Percentiles rank a stretch among this genome's conserved stretches.
Conservation (phyloP, 768 basidiomycete genomes). For the Russula virescens region DNA sequence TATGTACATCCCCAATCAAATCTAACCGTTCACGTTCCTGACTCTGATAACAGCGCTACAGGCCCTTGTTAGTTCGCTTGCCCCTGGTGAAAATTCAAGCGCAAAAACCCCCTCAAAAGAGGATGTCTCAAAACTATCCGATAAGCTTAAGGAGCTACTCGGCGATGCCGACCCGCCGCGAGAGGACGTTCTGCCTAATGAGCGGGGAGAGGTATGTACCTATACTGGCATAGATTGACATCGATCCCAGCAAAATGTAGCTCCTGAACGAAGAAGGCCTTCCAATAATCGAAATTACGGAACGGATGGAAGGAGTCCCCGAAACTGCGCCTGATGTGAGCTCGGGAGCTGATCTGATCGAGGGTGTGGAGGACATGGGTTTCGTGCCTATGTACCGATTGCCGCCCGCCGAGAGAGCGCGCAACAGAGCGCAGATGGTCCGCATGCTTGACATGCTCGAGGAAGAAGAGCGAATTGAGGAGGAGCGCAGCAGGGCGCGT, state of each 20-base stretch:
- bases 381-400: constrained; percentile 45
- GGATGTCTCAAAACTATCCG: constrained; percentile 48
- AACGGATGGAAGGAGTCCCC: constrained; percentile 35
- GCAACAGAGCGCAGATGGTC: constrained; percentile 52
- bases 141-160: constrained; percentile 55
- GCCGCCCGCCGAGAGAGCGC: constrained; percentile 42
- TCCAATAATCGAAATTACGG: constrained; percentile 72
- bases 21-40: background rate
- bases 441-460: constrained; percentile 64
- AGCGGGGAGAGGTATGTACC: constrained; percentile 58
- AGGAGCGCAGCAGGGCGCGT: constrained; percentile 36
- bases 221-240: constrained; percentile 9
- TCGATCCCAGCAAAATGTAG: constrained; percentile 35
- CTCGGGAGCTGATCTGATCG: background rate
- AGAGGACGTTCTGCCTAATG: constrained; percentile 37
- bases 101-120: constrained; percentile 38
- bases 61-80: constrained; percentile 36
- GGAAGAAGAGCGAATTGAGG: constrained; percentile 54
- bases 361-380: constrained; percentile 38
- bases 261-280: constrained; percentile 72
- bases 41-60: constrained; percentile 34
- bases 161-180: constrained; percentile 33
- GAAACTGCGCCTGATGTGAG: constrained; percentile 27
- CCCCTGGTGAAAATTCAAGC: constrained; percentile 21
- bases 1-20: background rate